Base-by-base conservation (phyloP, 2,329 filamentous ascomycete species). In the Pseudonectria buxi region DNA sequence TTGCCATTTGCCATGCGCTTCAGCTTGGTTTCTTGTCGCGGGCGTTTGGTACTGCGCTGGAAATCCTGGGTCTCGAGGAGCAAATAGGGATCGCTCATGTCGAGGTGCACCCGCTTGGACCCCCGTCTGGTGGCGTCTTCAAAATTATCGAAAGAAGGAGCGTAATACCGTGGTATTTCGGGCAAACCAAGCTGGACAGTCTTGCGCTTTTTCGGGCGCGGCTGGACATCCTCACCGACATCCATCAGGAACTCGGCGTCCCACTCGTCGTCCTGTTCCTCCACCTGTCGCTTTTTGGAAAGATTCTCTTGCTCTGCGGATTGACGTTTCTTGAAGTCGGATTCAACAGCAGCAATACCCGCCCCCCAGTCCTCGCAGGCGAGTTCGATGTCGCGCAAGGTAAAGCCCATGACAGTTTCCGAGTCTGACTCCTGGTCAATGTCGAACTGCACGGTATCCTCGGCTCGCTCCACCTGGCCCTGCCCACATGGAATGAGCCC, bases 291-390 rank as follows among this genome's bases (percentile, higher is more conserved):
- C 39, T 62, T 59, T 10, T 41, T 44, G 7, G 57, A 61, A 37
- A 50, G 44, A 35, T 46, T 31, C 26, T 57, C 56, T 32, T 51
- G 46, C 32, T 64, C 61, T 5, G 57, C 57, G 10, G 46, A 40
- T 33, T 58, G 50, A 6, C 46, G 50, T 6, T 43, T 45, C 27
- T 53, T 55, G 48, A 65, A 67, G 3, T 61, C 53, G 10, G 45
- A 40, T 42, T 71, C 56, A 15, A 69, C 64, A 16, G 68, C 59
- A 14, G 73, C 63, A 33, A 81, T 78, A 30, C 78, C 71, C 13
- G 78, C 62, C 36, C 85, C 80, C 84, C 87, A 96, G 56, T 95
- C 86, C 40, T 86, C 78, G 53, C 89, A 95, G 6, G 92, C 77
- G 30, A 94, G 76, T 38, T 86, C 78, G 36, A 98, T 77, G 51